Conservation (phyloP, 495 filamentous ascomycete genomes). For the Lichina pygmaea region DNA sequence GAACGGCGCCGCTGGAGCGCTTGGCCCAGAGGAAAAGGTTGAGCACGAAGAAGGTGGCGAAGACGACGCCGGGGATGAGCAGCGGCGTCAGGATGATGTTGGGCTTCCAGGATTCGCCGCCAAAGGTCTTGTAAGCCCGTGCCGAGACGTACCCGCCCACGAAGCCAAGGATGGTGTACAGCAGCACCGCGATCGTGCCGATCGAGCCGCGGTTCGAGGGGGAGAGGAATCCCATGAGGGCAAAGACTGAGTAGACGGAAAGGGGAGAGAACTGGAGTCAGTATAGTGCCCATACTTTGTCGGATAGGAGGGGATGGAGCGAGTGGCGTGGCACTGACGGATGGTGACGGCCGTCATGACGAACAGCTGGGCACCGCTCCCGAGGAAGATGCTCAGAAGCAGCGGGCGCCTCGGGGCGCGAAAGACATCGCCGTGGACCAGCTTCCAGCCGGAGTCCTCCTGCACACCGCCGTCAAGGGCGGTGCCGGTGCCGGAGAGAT, state of each 20-base stretch:
- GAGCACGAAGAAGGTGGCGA: conserved; percentile 70
- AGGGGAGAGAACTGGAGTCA: background rate
- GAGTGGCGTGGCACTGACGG: conserved; percentile 9
- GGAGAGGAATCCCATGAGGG: conserved; percentile 78
- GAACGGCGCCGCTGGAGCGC: conserved; percentile 71
- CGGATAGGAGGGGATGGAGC: too few relatives aligned
- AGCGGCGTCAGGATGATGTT: conserved; percentile 75
- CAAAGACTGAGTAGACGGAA: conserved; percentile 25
- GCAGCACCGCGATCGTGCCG: conserved; percentile 67
- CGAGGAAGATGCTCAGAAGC: conserved; percentile 63
- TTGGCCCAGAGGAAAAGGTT: conserved; percentile 92
- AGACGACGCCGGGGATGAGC: conserved; percentile 67
- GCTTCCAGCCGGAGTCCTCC: conserved; percentile 95
- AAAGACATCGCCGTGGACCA: conserved; percentile 96
- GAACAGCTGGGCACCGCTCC: conserved; percentile 86
- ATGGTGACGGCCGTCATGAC: conserved; percentile 94
- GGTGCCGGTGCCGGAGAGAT: conserved; percentile 43
- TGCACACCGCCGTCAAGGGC: conserved; percentile 77
- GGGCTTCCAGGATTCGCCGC: conserved; percentile 77
- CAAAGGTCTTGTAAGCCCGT: conserved; percentile 73
- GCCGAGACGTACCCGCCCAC: conserved; percentile 81
- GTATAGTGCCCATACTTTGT: background rate
- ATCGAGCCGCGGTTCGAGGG: conserved; percentile 85
- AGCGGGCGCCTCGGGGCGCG: conserved; percentile 60
- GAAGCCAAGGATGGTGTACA: conserved; percentile 81